A percentile compares a stretch with the other conserved stretches of the same genome.
phyloP scores from a whole-genome alignment of 495 filamentous ascomycete genomes.

The Aspergillus sclerotioniger region DNA sequence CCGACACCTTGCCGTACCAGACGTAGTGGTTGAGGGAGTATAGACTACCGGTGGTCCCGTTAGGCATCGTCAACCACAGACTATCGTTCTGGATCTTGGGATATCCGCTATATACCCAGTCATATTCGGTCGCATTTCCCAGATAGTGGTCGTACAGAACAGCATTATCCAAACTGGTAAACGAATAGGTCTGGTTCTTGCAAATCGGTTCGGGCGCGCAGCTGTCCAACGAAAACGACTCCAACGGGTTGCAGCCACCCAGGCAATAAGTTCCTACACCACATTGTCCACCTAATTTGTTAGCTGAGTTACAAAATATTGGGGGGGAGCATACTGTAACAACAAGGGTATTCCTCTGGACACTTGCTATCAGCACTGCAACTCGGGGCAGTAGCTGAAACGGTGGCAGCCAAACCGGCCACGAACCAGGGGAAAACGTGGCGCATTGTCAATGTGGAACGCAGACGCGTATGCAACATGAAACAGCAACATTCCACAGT shows the following conservation, averaged over 20 bases:
- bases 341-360: slow-evolving; percentile 76
- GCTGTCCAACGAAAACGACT: slow-evolving; percentile 75
- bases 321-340: slow-evolving; percentile 71
- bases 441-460: slow-evolving; percentile 1
- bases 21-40: slow-evolving; percentile 84
- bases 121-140: slow-evolving; percentile 69
- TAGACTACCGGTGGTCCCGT: slow-evolving; percentile 76
- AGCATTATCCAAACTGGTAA: slow-evolving; percentile 64
- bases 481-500: slow-evolving; percentile 1
- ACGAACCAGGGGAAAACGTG: background rate
- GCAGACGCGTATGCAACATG: no score
- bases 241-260: slow-evolving; percentile 86
- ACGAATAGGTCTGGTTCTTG: slow-evolving; percentile 65
- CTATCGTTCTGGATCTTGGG: slow-evolving; percentile 58
- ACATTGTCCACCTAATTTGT: slow-evolving; percentile 76
- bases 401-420: background rate
- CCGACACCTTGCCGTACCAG: slow-evolving; percentile 94
- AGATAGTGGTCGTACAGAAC: slow-evolving; percentile 74
- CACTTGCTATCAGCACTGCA: slow-evolving; percentile 65
- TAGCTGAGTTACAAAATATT: slow-evolving; percentile 4
- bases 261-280: slow-evolving; percentile 93
- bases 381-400: slow-evolving; percentile 1
- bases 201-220: slow-evolving; percentile 85
- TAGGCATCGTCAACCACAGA: slow-evolving; percentile 83
- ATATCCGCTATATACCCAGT: slow-evolving; percentile 85